Evolutionary conservation across 257 asterid genomes (phyloP).

Genomic region (Solanum lignicaule): DNA sequence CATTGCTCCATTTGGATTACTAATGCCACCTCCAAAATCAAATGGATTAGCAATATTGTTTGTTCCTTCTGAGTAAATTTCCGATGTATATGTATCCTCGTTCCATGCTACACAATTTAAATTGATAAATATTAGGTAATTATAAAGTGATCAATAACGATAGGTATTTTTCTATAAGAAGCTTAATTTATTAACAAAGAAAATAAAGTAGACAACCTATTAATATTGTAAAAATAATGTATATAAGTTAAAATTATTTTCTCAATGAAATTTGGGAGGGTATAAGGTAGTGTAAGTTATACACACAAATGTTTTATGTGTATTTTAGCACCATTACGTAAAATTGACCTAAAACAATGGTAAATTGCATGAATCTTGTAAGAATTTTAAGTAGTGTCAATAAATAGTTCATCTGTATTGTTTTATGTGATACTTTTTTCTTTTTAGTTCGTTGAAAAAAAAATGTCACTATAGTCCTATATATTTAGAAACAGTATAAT

Average conservation of each 20-base stretch:
- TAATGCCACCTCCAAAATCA: conserved; percentile 37
- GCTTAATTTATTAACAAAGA: background rate
- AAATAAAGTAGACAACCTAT: background rate
- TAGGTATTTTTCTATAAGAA: background rate
- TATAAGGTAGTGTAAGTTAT: background rate
- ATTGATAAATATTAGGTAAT: background rate
- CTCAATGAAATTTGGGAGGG: background rate
- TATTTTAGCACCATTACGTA: no score
- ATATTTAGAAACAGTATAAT: no score
- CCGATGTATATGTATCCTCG: background rate
- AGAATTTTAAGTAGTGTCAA: no score
- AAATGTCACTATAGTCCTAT: no score
- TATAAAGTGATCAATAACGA: background rate
- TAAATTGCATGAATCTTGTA: no score
- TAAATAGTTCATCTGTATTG: no score
- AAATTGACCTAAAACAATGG: no score
- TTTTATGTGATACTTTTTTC: no score
- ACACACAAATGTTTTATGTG: no score
- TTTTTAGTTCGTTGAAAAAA: no score
- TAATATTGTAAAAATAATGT: background rate
- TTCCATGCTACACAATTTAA: background rate
- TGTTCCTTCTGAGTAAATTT: conserved; percentile 9
- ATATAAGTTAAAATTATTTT: background rate
- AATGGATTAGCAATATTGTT: conserved; percentile 25
- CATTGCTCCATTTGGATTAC: conserved; percentile 21